A percentile compares a stretch with the other conserved stretches of the same genome.
phyloP scores from a whole-genome alignment of 805 yeast genomes.

The Lipomyces anomalus region DNA sequence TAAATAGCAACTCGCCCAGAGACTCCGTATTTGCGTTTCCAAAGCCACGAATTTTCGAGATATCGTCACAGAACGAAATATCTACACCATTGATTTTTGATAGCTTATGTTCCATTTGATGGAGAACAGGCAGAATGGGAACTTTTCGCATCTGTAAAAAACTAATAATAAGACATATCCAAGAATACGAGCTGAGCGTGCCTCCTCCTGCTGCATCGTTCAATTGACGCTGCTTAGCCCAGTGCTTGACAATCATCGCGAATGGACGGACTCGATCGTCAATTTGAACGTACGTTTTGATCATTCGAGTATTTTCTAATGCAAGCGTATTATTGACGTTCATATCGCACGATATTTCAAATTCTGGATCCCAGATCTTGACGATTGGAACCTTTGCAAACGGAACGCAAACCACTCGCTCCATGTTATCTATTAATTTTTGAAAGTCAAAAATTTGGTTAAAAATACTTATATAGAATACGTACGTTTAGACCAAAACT shows the following conservation, averaged over 20 bases:
- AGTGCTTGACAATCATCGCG: slow-evolving; percentile 26
- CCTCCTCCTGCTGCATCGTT: slow-evolving; percentile 30
- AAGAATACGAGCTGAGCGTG: slow-evolving; percentile 28
- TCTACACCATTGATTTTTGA: slow-evolving; percentile 20
- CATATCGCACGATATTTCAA: slow-evolving; percentile 26
- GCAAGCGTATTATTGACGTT: slow-evolving; percentile 28
- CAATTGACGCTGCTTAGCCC: slow-evolving; percentile 27
- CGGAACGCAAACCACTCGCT: slow-evolving; percentile 26
- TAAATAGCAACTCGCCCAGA: slow-evolving; percentile 23
- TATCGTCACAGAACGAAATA: slow-evolving; percentile 25
- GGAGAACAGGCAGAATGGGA: slow-evolving; percentile 26
- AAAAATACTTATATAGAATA: too few species aligned
- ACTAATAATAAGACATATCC: slow-evolving; percentile 28
- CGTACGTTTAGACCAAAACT: slow-evolving; percentile 22
- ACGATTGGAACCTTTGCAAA: slow-evolving; percentile 29
- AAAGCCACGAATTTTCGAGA: slow-evolving; percentile 12
- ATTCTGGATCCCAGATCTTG: slow-evolving; percentile 28
- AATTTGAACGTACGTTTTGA: slow-evolving; percentile 25
- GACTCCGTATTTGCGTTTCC: slow-evolving; percentile 23
- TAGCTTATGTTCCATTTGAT: slow-evolving; percentile 13
- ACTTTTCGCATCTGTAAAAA: slow-evolving; percentile 24
- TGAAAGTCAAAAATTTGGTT: too few species aligned
- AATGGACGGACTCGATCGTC: slow-evolving; percentile 27
- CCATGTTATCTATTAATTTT: slow-evolving; percentile 17
- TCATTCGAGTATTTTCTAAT: slow-evolving; percentile 25